A percentile compares a stretch with the other conserved stretches of the same genome.
phyloP scores from a whole-genome alignment of 2,329 filamentous ascomycete genomes.

The Diaporthe sp. region DNA sequence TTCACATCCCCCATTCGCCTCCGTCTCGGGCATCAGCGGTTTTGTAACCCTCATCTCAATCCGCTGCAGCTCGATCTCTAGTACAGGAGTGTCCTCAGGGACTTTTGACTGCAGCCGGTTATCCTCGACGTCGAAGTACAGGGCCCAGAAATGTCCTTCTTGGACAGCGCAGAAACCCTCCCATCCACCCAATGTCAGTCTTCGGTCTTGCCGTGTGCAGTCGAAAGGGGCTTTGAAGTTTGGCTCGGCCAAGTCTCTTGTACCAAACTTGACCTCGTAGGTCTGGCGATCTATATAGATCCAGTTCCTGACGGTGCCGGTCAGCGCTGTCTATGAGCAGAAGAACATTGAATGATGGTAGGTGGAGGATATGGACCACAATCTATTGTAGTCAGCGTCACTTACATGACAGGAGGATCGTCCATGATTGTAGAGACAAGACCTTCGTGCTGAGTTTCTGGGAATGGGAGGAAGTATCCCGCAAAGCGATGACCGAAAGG shows the following conservation, averaged over 20 bases:
- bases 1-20: neutral
- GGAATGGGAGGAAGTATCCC: constrained; percentile 68
- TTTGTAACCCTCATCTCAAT: constrained; percentile 53
- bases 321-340: neutral
- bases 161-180: constrained; percentile 61
- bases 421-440: constrained; percentile 60
- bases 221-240: constrained; percentile 61
- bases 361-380: neutral
- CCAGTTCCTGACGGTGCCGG: constrained; percentile 50
- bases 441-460: constrained; percentile 58
- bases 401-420: constrained; percentile 55
- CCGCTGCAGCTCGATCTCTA: constrained; percentile 65
- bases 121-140: constrained; percentile 60
- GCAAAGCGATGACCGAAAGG: constrained; percentile 61
- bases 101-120: constrained; percentile 57
- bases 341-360: neutral
- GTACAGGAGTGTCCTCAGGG: constrained; percentile 56
- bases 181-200: constrained; percentile 60
- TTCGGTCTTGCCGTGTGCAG: constrained; percentile 62
- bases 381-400: neutral
- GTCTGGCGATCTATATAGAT: constrained; percentile 58
- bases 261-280: constrained; percentile 58
- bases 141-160: constrained; percentile 55
- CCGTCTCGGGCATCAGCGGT: constrained; percentile 2
- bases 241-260: constrained; percentile 53